A percentile compares a stretch with the other conserved stretches of the same genome.
These are phyloP conservation scores for Aristolochia fimbriata DNA, from an alignment of 164 flowering plant genomes.

Conservation along the genomic window DNA sequence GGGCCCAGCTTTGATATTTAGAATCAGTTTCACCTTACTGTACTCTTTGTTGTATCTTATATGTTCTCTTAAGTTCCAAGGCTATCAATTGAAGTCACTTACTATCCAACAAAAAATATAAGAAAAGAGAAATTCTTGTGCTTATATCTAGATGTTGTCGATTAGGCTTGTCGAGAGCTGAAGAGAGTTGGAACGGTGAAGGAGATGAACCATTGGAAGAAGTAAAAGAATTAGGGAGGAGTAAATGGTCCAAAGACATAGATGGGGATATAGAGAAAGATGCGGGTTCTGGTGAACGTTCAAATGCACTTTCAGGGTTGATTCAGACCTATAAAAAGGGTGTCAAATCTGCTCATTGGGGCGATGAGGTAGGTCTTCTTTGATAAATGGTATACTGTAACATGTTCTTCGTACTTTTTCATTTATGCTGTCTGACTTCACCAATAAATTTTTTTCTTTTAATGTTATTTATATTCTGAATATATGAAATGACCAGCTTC, in stretches of 20 bases:
- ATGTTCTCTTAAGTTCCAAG: neutral
- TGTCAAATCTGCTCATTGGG: slow-evolving; percentile 82
- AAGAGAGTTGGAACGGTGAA: slow-evolving; percentile 32
- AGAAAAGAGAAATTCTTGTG: neutral
- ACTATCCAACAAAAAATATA: no score
- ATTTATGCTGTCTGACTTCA: no score
- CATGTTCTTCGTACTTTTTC: neutral
- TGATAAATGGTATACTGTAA: neutral
- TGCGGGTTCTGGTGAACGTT: slow-evolving; percentile 20
- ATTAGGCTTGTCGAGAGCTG: slow-evolving; percentile 30
- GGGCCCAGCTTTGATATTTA: no score
- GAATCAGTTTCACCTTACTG: no score
- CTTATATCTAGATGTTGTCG: neutral
- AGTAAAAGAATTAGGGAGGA: slow-evolving; percentile 65
- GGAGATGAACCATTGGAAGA: slow-evolving; percentile 27
- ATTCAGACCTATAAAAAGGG: slow-evolving; percentile 44
- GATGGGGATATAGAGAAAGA: slow-evolving; percentile 36
- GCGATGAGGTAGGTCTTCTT: slow-evolving; percentile 59
- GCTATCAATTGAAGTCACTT: no score
- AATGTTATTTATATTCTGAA: no score
- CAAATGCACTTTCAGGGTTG: slow-evolving; percentile 53
- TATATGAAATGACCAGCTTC: no score
- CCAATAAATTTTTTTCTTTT: no score
- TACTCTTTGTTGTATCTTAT: no score
- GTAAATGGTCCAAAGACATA: slow-evolving; percentile 82